Conservation (phyloP, 1,139 yeast species). For the Pichia norvegensis region DNA sequence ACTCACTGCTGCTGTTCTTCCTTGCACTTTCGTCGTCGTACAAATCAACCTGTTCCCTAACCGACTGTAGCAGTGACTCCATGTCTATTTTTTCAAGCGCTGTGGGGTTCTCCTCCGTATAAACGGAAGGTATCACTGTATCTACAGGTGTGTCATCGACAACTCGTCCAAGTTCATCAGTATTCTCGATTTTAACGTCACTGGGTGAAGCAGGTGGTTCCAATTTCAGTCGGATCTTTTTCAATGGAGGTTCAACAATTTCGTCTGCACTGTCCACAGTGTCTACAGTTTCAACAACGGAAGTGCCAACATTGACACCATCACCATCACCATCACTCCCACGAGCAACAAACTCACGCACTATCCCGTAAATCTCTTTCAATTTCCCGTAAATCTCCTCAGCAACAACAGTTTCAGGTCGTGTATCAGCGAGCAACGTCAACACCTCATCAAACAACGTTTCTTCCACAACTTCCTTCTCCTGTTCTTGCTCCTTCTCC, state of each 20-base stretch:
- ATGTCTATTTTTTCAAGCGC: slow-evolving; percentile 15
- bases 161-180: neutral
- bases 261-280: slow-evolving; percentile 9
- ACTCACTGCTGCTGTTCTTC: slow-evolving; percentile 12
- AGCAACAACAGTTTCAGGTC: neutral
- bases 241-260: slow-evolving; percentile 1
- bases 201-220: neutral
- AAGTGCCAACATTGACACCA: neutral
- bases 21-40: slow-evolving; percentile 29
- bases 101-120: slow-evolving; percentile 13
- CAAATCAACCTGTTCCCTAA: slow-evolving; percentile 17
- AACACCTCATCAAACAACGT: neutral
- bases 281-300: slow-evolving; percentile 3
- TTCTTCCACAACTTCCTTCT: slow-evolving; percentile 5
- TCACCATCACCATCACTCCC: neutral
- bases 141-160: slow-evolving; percentile 3
- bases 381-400: neutral
- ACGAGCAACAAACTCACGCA: neutral
- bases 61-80: slow-evolving; percentile 16
- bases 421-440: neutral
- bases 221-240: slow-evolving; percentile 10
- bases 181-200: neutral
- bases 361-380: neutral
- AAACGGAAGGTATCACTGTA: slow-evolving; percentile 23
- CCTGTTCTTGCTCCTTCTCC: slow-evolving; percentile 3